Conservation (phyloP, 1,284 basidiomycete species). For the Cerioporus squamosus region DNA sequence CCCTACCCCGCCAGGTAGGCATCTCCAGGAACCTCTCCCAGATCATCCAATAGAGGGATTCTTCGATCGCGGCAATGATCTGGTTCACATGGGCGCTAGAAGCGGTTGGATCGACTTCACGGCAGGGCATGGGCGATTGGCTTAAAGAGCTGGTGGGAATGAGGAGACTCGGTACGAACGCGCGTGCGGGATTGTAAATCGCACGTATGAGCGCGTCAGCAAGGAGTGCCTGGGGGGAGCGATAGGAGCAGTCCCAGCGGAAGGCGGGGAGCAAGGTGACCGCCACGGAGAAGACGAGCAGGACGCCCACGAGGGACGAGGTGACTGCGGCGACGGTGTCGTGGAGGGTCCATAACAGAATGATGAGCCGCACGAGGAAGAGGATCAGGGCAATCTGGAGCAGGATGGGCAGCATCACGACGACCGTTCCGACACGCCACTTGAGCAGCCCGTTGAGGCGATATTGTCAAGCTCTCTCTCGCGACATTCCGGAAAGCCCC, state of each 20-base stretch:
- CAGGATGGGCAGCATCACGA: constrained; percentile 14
- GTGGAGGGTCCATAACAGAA: constrained; percentile 12
- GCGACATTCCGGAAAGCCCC: not conserved
- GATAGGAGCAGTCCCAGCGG: constrained; percentile 2
- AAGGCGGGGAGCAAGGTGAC: not conserved
- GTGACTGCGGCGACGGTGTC: constrained; percentile 1
- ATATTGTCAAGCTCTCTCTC: not conserved
- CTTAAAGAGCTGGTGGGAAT: no score
- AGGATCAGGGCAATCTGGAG: constrained; percentile 15
- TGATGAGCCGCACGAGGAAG: constrained; percentile 14
- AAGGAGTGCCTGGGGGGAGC: constrained; percentile 1
- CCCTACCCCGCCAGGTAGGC: not conserved
- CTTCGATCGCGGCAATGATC: no score
- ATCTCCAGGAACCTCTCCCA: not conserved
- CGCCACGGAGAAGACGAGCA: not conserved
- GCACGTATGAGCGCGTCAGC: no score
- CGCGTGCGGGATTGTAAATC: no score
- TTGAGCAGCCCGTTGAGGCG: constrained; percentile 4
- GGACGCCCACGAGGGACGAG: constrained; percentile 2
- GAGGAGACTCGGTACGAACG: no score
- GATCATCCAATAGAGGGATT: not conserved
- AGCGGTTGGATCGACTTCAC: no score
- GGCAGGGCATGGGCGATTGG: no score
- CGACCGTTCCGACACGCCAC: constrained; percentile 12
- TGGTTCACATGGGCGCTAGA: no score